Evolutionary conservation across 768 basidiomycete species (phyloP), one percentile per base, ranked within the genome.

Genomic region (Russula ochroleuca): DNA sequence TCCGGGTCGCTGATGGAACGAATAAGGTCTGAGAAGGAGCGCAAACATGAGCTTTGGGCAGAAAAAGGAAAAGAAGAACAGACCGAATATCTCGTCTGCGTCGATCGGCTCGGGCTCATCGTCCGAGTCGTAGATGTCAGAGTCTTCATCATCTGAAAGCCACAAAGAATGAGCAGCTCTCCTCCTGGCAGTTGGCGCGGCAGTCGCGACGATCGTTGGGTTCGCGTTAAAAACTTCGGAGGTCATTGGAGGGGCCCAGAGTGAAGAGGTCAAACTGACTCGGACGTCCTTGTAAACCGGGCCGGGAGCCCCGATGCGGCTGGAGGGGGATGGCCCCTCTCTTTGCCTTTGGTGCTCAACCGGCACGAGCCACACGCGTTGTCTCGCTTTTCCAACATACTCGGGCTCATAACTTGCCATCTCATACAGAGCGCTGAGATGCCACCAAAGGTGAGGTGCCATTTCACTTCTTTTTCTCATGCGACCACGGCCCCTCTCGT

Each of bases 1-100:
- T 99, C 97, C 2, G 96, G 96, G 71, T 98, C 96, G 57, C 88
- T 88, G 50, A 98, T 98, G 4, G 86, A 88, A 61, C 94, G 84
- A 58, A 99, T 88, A 21, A 98, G 82, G 68, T 97, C 96, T 97
- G 14, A 6, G 10, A 5, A 40, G 2, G 5, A 8, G 1, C 28
- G 5, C 35, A 19, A 25, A 0, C 3, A 3, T 58, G 6, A 58
- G 40, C 21, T 48, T 40, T 37, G 31, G 9, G 8, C 5, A 37
- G 14, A 43, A 17, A 50, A 13, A 35, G 13, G 35, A n/a, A 3
- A 11, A 0, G 5, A 11, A 17, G 15, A 10, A 68, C 75, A 53
- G 69, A 96, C 95, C 96, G 70, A 89, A 98, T 55, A 98, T 85
- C 75, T 98, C 96, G 62, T 95, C 87, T 68, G 85, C 83, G 77